Evolutionary conservation across 352 stramenopile species (phyloP).

Genomic region (Globisporangium barbulae): DNA sequence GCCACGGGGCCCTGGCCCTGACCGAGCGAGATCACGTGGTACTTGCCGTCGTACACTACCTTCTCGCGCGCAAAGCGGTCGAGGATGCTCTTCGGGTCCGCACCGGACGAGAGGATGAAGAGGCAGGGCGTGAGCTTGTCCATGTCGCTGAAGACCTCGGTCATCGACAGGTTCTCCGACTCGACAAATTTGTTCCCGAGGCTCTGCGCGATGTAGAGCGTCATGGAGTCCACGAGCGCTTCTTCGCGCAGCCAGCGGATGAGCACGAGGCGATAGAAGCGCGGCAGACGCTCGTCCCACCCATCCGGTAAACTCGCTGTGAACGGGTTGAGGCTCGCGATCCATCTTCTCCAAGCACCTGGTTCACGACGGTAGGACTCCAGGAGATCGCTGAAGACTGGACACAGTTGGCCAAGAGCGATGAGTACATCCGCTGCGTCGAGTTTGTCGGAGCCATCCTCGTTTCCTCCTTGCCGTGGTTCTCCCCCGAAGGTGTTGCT

Average conservation of each 20-base stretch:
- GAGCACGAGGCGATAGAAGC: constrained; percentile 54
- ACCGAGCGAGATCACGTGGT: constrained; percentile 65
- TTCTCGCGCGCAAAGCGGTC: constrained; percentile 45
- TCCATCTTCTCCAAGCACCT: constrained; percentile 38
- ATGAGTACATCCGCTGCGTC: constrained; percentile 26
- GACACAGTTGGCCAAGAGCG: constrained; percentile 21
- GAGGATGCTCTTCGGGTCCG: constrained; percentile 52
- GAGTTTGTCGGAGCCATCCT: neutral
- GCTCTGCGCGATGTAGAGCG: constrained; percentile 35
- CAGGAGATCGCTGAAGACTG: constrained; percentile 28
- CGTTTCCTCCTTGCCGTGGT: neutral
- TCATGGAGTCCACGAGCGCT: constrained; percentile 30
- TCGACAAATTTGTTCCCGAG: constrained; percentile 30
- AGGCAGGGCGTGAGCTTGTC: constrained; percentile 62
- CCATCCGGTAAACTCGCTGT: constrained; percentile 28
- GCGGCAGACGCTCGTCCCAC: constrained; percentile 26
- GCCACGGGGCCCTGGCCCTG: constrained; percentile 75
- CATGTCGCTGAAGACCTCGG: constrained; percentile 52
- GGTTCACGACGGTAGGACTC: constrained; percentile 46
- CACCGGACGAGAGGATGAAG: constrained; percentile 73
- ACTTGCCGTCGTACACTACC: constrained; percentile 32
- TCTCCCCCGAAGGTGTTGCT: neutral
- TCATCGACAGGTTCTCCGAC: constrained; percentile 25
- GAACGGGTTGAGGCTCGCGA: constrained; percentile 36
- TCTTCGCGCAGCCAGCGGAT: constrained; percentile 63